These are phyloP conservation scores for Globisporangium radiosum DNA, from an alignment of 352 stramenopile genomes.

Conservation along the genomic window DNA sequence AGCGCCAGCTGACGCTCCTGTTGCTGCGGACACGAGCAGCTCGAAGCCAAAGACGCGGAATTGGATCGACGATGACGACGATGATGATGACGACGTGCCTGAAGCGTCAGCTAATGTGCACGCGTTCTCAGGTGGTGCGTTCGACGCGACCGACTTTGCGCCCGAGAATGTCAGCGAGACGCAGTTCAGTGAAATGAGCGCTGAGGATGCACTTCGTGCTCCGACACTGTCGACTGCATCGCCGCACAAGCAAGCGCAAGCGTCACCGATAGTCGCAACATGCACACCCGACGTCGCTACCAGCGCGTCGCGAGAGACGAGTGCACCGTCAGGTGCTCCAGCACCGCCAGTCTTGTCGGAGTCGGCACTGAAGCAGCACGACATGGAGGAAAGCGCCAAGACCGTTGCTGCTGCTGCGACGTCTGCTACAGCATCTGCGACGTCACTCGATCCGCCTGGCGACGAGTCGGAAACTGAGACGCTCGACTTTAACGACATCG, in stretches of 20 bases:
- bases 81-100: neutral
- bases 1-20: neutral
- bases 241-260: neutral
- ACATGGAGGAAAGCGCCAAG: neutral
- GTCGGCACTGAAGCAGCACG: conserved; percentile 3
- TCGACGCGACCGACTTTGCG: neutral
- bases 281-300: no score
- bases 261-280: neutral
- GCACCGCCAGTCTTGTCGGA: neutral
- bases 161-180: neutral
- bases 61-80: neutral
- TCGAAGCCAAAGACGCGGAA: neutral
- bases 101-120: neutral
- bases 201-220: neutral
- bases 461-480: conserved; percentile 12
- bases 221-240: neutral
- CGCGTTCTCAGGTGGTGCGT: neutral
- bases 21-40: neutral
- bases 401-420: no score
- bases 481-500: conserved; percentile 7
- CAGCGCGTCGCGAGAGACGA: no score
- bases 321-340: no score
- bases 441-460: neutral
- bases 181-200: neutral
- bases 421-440: no score